Evolutionary conservation across 129 eudicot genomes (phyloP), one percentile per base, ranked within the genome.

Genomic region (Lactuca sativa): DNA sequence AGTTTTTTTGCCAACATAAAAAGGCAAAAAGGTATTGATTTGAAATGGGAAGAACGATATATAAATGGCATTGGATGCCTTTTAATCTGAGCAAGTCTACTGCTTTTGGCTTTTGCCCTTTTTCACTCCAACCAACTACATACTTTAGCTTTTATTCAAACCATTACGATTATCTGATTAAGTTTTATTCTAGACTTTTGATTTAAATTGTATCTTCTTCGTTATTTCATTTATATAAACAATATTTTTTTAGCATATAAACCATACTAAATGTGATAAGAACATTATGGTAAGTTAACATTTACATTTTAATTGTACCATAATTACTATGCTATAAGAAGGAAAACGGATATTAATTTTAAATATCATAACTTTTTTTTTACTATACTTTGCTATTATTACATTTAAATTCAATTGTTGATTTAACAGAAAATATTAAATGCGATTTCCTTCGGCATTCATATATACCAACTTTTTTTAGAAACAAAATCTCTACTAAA

Each of bases 51-150:
- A 68, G 70, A 76, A 76, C 61, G 80, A 76, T 76, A 76, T 38
- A 60, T 76, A 76, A 76, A 76, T 56, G 69, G 57, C 80, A 76
- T 76, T 14, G 80, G 80, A 76, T 76, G 56, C 80, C 80, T 76
- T 76, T 76, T 51, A 49, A 68, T 37, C 63, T 76, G 64, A 66
- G 74, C 62, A 67, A 67, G 67, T 75, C 38, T 75, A 76, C 32
- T 60, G 74, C 64, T 69, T 76, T 76, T 69, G 64, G 74, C 64
- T 69, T 76, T 76, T 69, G 64, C 64, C 74, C 34, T 60, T 75
- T 75, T 69, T 68, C 74, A 67, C 63, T 76, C 32, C 58, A 55
- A 74, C 63, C 69, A 63, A 52, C 68, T 36, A 17, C 52, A 47
- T 12, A 47, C 52, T 47, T 47, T 47, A 47, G 52, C 52, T 47